These are phyloP conservation scores for Hapsidospora chrysogenum DNA, from an alignment of 495 filamentous ascomycete genomes.

Conservation along the genomic window DNA sequence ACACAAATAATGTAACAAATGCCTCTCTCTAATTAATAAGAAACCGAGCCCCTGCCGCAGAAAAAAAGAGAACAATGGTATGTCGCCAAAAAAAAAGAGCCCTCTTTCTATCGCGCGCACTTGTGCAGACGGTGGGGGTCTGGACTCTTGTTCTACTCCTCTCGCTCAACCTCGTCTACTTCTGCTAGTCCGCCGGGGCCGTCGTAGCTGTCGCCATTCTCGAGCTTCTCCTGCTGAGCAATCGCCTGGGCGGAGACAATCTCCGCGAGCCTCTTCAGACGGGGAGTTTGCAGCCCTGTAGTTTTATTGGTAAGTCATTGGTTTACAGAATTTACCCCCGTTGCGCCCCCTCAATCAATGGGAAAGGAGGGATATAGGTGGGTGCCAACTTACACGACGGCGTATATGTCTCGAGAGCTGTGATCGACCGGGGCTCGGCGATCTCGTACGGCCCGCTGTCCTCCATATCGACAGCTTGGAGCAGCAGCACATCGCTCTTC, in stretches of 20 bases:
- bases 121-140: neutral
- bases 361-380: neutral
- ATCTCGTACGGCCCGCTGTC: constrained; percentile 99
- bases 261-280: constrained; percentile 85
- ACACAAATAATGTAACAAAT: too few relatives aligned
- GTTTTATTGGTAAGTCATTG: constrained; percentile 7
- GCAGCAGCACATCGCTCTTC: constrained; percentile 88
- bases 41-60: too few relatives aligned
- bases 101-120: neutral
- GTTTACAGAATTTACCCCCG: too few relatives aligned
- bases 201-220: constrained; percentile 26
- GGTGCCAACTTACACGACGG: constrained; percentile 58
- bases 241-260: constrained; percentile 94
- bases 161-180: constrained; percentile 18
- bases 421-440: constrained; percentile 89
- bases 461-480: constrained; percentile 95
- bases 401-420: constrained; percentile 92
- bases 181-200: constrained; percentile 23
- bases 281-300: constrained; percentile 83
- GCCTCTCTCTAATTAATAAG: too few relatives aligned
- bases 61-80: too few relatives aligned
- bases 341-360: too few relatives aligned
- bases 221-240: constrained; percentile 76
- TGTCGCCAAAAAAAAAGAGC: too few relatives aligned
- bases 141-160: neutral